Evolutionary conservation across 2,329 filamentous ascomycete genomes (phyloP).

Genomic region (Lasiodiplodia sp.): DNA sequence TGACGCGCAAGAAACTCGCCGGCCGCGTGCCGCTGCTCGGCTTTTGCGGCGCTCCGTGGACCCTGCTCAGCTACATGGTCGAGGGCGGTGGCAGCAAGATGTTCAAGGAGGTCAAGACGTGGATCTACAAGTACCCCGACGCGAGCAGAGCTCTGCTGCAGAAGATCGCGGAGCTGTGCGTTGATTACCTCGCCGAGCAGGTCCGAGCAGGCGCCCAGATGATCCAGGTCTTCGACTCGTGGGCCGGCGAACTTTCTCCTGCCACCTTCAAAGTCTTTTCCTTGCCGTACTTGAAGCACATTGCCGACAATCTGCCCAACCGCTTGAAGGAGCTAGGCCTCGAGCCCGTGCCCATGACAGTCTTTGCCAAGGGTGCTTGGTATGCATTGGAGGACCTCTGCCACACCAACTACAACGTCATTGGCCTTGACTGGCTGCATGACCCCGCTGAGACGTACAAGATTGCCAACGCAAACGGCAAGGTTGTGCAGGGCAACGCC

Average conservation of each 20-base stretch:
- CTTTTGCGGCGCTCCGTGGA: slow-evolving; percentile 98
- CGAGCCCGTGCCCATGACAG: slow-evolving; percentile 90
- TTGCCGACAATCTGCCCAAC: slow-evolving; percentile 79
- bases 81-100: slow-evolving; percentile 96
- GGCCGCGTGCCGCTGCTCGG: slow-evolving; percentile 93
- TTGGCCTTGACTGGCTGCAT: slow-evolving; percentile 94
- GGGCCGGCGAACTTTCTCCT: slow-evolving; percentile 93
- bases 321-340: slow-evolving; percentile 76
- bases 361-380: slow-evolving; percentile 98
- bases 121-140: slow-evolving; percentile 88
- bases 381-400: slow-evolving; percentile 89
- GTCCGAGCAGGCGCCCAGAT: slow-evolving; percentile 93
- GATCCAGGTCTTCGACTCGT: slow-evolving; percentile 97
- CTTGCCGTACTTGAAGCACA: slow-evolving; percentile 84
- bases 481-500: slow-evolving; percentile 90
- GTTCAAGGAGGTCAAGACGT: slow-evolving; percentile 93
- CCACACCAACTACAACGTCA: slow-evolving; percentile 88
- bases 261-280: slow-evolving; percentile 83
- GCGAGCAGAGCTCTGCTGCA: slow-evolving; percentile 82
- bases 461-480: slow-evolving; percentile 73
- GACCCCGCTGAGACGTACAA: slow-evolving; percentile 84
- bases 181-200: slow-evolving; percentile 91
- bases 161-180: slow-evolving; percentile 93
- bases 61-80: slow-evolving; percentile 97
- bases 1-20: slow-evolving; percentile 85